A percentile compares a stretch with the other conserved stretches of the same genome.
Conservation (phyloP, 495 filamentous ascomycete genomes). For the Talaromyces liani region DNA sequence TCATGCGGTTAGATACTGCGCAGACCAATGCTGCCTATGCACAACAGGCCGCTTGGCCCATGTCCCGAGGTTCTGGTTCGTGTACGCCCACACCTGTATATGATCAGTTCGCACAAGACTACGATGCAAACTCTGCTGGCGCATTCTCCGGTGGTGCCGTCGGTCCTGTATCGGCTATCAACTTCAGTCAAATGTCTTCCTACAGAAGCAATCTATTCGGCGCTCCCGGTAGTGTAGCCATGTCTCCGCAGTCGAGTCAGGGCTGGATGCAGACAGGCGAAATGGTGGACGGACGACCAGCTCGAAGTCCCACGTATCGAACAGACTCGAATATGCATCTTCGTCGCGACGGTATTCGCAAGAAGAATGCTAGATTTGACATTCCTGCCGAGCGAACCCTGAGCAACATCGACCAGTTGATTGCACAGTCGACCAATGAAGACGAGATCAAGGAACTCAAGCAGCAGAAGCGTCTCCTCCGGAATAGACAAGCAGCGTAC, state of each 20-base stretch:
- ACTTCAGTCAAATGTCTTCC: conserved; percentile 39
- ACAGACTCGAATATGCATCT: conserved; percentile 68
- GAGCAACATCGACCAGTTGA: conserved; percentile 90
- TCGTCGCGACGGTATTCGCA: conserved; percentile 88
- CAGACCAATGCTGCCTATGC: conserved; percentile 41
- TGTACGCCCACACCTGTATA: conserved; percentile 54
- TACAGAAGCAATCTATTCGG: conserved; percentile 31
- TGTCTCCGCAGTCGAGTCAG: conserved; percentile 56
- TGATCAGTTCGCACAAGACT: conserved; percentile 57
- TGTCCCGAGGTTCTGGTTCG: conserved; percentile 43
- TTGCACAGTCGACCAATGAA: conserved; percentile 80
- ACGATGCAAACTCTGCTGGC: conserved; percentile 44
- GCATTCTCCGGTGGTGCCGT: conserved; percentile 46
- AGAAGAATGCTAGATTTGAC: conserved; percentile 99
- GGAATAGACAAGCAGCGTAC: conserved; percentile 95
- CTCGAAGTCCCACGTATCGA: conserved; percentile 69
- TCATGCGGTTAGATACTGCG: conserved; percentile 50
- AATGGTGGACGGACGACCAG: conserved; percentile 54
- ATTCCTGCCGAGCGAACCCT: conserved; percentile 91
- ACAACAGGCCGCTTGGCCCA: conserved; percentile 40
- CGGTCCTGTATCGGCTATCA: conserved; percentile 39
- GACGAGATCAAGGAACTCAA: conserved; percentile 96
- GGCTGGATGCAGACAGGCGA: conserved; percentile 57
- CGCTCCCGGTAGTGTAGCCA: conserved; percentile 39
- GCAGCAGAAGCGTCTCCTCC: conserved; percentile 90